phyloP scores from a whole-genome alignment of 2,329 filamentous ascomycete genomes.

The Fusarium citri region DNA sequence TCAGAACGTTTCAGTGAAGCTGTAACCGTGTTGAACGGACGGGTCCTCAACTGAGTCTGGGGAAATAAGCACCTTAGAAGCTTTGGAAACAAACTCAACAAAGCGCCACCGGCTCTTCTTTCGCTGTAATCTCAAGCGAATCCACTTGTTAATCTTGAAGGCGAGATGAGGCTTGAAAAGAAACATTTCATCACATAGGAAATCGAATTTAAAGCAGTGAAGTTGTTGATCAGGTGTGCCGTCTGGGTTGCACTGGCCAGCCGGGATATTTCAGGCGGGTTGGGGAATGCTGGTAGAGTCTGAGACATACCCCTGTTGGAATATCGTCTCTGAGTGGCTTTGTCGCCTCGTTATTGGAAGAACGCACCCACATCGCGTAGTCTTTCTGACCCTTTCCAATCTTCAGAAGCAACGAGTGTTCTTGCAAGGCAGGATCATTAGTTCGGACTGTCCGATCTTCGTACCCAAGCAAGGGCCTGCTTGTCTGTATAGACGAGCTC shows the following conservation, averaged over 20 bases:
- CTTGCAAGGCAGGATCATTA: slow-evolving; percentile 18
- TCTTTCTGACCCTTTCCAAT: slow-evolving; percentile 40
- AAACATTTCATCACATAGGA: slow-evolving; percentile 21
- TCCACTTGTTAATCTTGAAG: slow-evolving; percentile 45
- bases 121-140: slow-evolving; percentile 44
- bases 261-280: slow-evolving; percentile 32
- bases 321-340: slow-evolving; percentile 27
- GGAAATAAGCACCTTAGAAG: slow-evolving; percentile 29
- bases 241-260: slow-evolving; percentile 41
- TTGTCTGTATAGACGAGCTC: slow-evolving; percentile 14
- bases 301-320: slow-evolving; percentile 43
- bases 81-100: slow-evolving; percentile 32
- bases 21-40: slow-evolving; percentile 1
- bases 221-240: slow-evolving; percentile 35
- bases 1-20: slow-evolving; percentile 6
- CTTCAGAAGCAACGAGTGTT: slow-evolving; percentile 36
- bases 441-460: slow-evolving; percentile 30
- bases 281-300: slow-evolving; percentile 48
- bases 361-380: slow-evolving; percentile 26
- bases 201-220: slow-evolving; percentile 30
- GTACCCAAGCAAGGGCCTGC: slow-evolving; percentile 21
- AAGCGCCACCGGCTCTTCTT: slow-evolving; percentile 41
- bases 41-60: slow-evolving; percentile 19
- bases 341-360: slow-evolving; percentile 21
- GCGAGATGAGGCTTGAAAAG: slow-evolving; percentile 44